phyloP scores from a whole-genome alignment of 345 rosid species.

The Pistacia integerrima region DNA sequence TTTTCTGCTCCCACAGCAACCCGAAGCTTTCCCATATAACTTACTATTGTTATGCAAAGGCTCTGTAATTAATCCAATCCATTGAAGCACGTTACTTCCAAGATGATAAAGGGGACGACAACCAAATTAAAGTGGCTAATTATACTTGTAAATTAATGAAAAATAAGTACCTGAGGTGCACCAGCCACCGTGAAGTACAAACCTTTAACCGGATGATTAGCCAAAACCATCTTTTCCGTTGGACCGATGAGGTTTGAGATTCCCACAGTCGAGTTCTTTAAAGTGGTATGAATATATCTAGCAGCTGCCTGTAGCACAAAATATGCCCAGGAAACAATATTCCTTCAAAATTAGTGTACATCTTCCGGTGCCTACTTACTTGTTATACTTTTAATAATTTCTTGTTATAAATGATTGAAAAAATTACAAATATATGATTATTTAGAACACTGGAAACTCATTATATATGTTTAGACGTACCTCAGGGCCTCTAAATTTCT shows the following conservation, averaged over 20 bases:
- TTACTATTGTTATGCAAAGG: conserved; percentile 28
- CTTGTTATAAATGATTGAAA: too few relatives aligned
- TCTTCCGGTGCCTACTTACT: too few relatives aligned
- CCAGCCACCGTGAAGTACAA: conserved; percentile 37
- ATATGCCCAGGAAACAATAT: neutral
- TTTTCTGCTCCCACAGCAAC: conserved; percentile 35
- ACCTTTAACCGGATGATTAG: conserved; percentile 39
- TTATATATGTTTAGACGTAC: conserved; percentile 7
- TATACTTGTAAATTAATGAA: too few relatives aligned
- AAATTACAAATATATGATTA: too few relatives aligned
- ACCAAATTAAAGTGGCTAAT: too few relatives aligned
- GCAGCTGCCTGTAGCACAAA: conserved; percentile 26
- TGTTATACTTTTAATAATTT: neutral
- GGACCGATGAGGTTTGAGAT: conserved; percentile 47
- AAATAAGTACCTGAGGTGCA: conserved; percentile 29
- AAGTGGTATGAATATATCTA: conserved; percentile 18
- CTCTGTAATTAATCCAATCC: conserved; percentile 28
- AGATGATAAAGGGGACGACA: too few relatives aligned
- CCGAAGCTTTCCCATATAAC: conserved; percentile 36
- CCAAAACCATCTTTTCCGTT: conserved; percentile 35
- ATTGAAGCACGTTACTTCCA: too few relatives aligned
- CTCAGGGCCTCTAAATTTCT: conserved; percentile 40
- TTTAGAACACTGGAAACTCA: neutral
- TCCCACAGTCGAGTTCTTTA: conserved; percentile 37
- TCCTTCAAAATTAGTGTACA: neutral